Conservation (phyloP, 306 rosid genomes). For the Rosa persica region DNA sequence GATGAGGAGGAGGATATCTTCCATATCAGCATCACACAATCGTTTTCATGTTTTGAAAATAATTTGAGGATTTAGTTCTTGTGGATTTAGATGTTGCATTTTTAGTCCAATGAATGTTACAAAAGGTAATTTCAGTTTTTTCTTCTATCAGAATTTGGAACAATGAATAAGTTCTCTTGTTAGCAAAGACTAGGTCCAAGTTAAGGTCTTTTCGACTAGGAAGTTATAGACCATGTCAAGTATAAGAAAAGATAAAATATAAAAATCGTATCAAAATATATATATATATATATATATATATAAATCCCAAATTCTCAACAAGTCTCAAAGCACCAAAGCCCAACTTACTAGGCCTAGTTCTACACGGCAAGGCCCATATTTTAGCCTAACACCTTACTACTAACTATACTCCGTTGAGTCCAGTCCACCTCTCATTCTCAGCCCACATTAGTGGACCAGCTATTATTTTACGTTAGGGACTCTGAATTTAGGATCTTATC, state of each 20-base stretch:
- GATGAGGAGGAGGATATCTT: not conserved
- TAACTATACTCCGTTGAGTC: too few species aligned
- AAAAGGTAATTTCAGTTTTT: not conserved
- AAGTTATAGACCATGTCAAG: too few species aligned
- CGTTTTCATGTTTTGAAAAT: not conserved
- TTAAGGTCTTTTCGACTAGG: not conserved
- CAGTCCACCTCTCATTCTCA: too few species aligned
- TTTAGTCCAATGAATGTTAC: not conserved
- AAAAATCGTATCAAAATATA: too few species aligned
- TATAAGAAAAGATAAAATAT: too few species aligned
- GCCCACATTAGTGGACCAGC: too few species aligned
- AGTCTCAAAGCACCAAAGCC: not conserved
- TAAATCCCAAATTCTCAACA: not conserved
- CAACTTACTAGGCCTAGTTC: not conserved
- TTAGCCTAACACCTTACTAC: not conserved
- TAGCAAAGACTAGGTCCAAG: not conserved
- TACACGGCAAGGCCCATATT: not conserved
- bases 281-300: too few species aligned
- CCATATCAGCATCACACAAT: not conserved
- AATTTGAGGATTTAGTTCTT: not conserved
- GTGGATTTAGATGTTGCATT: not conserved
- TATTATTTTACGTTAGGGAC: too few species aligned
- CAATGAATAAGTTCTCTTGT: too few species aligned
- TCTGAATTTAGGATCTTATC: too few species aligned
- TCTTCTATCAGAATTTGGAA: too few species aligned